These are phyloP conservation scores for Apiospora koreana DNA, from an alignment of 2,329 filamentous ascomycete genomes.

Conservation along the genomic window DNA sequence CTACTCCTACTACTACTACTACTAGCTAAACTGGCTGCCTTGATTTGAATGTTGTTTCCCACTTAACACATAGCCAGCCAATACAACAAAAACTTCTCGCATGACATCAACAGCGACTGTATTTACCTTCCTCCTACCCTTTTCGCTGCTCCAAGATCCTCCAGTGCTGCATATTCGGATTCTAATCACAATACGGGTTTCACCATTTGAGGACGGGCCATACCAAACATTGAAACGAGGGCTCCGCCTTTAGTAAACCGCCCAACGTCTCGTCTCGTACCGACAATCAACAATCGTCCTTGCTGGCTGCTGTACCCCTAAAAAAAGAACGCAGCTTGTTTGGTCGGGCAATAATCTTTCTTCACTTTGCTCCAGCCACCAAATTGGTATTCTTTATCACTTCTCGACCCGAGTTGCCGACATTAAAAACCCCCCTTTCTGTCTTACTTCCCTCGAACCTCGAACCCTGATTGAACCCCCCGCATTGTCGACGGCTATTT, in stretches of 20 bases:
- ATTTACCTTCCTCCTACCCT: not conserved
- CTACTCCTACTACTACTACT: too few relatives aligned
- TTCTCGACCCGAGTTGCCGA: not conserved
- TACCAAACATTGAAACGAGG: conserved; percentile 12
- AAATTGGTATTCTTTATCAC: not conserved
- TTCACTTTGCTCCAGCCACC: not conserved
- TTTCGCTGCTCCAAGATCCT: not conserved
- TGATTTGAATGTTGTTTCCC: conserved; percentile 5
- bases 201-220: not conserved
- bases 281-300: not conserved
- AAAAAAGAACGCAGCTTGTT: not conserved
- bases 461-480: conserved; percentile 1
- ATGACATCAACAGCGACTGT: not conserved
- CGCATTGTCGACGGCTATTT: not conserved
- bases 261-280: conserved; percentile 5
- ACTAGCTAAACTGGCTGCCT: not conserved
- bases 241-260: conserved; percentile 10
- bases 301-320: not conserved
- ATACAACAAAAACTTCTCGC: not conserved
- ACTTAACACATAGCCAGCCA: not conserved
- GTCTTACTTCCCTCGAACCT: not conserved
- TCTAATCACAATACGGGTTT: not conserved
- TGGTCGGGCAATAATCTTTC: not conserved
- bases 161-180: not conserved
- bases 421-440: not conserved